Evolutionary conservation across 192 early-diverging fungal genomes (phyloP), one percentile per base, ranked within the genome.

Genomic region (Phycomyces blakesleeanus): DNA sequence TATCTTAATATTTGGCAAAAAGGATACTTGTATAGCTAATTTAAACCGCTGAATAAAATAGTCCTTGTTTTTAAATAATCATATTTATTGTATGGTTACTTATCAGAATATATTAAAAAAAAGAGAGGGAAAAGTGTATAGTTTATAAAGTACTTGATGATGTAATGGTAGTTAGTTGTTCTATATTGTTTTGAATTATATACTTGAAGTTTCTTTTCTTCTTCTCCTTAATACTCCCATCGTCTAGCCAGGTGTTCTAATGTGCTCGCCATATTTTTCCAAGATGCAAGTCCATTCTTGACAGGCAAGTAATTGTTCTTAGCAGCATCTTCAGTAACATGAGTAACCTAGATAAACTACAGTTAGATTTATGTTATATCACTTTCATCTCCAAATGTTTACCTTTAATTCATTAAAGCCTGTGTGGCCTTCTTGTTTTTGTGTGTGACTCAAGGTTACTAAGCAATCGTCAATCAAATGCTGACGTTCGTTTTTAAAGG

Each of bases 401-500:
- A 63, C 61, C 34, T 50, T 25, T 6, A 63, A 12, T 55, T 63
- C 22, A 16, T n/a, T 54, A 24, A 38, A 52, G 12, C 37, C 20
- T 39, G 51, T 22, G n/a, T 21, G 27, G 15, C 44, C 37, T 27
- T 63, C 51, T 40, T 63, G 61, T 27, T 53, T 38, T 24, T 54
- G 34, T 18, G 53, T 42, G 9, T 52, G 52, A 21, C 44, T 54
- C 8, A 63, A 12, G 14, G 37, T 54, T 16, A 63, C 39, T 15
- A 63, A 38, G 22, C 37, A 53, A 14, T 53, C 37, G 1, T 54
- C 51, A 54, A 22, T n/a, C 9, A 39, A 18, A 54, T 63, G 51
- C 22, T 7, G 18, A 38, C 39, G 52, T 21, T 63, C 51, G 40
- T 54, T 63, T 41, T 20, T 22, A 54, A 63, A 63, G 8, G 61